Percentiles rank a stretch among this genome's conserved stretches.
Conservation (phyloP, 2,329 filamentous ascomycete genomes). For the Sporothrix mexicana region DNA sequence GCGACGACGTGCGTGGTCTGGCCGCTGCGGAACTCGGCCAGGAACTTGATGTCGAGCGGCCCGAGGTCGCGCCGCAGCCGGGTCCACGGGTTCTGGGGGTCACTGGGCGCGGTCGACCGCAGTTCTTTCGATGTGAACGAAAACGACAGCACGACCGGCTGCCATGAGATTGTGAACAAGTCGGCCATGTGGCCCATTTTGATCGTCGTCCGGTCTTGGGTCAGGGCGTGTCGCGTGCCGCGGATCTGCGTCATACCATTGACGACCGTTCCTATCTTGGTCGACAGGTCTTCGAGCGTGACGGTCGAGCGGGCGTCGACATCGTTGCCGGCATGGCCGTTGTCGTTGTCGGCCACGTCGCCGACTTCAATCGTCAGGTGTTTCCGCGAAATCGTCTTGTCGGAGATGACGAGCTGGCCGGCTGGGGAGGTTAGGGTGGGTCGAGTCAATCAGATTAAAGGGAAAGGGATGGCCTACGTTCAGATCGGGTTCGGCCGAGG, state of each 20-base stretch:
- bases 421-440: constrained; percentile 50
- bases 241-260: constrained; percentile 73
- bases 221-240: constrained; percentile 63
- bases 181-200: constrained; percentile 73
- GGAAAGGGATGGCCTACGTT: constrained; percentile 54
- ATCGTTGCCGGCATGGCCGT: constrained; percentile 67
- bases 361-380: constrained; percentile 81
- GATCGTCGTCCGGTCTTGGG: constrained; percentile 65
- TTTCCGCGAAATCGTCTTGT: constrained; percentile 85
- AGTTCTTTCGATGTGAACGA: constrained; percentile 74
- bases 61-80: constrained; percentile 71
- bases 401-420: constrained; percentile 71
- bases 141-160: constrained; percentile 80
- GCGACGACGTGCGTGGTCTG: constrained; percentile 87
- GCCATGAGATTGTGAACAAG: constrained; percentile 75
- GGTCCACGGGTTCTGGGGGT: constrained; percentile 60
- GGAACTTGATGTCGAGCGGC: constrained; percentile 85
- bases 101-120: constrained; percentile 50
- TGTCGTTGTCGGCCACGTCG: constrained; percentile 67
- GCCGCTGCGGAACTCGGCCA: constrained; percentile 70
- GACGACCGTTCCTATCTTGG: constrained; percentile 81
- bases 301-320: constrained; percentile 69
- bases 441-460: too few relatives aligned
- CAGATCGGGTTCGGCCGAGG: constrained; percentile 77
- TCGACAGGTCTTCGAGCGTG: constrained; percentile 77